Conservation (phyloP, 2,329 filamentous ascomycete species). For the Fusarium albidum region DNA sequence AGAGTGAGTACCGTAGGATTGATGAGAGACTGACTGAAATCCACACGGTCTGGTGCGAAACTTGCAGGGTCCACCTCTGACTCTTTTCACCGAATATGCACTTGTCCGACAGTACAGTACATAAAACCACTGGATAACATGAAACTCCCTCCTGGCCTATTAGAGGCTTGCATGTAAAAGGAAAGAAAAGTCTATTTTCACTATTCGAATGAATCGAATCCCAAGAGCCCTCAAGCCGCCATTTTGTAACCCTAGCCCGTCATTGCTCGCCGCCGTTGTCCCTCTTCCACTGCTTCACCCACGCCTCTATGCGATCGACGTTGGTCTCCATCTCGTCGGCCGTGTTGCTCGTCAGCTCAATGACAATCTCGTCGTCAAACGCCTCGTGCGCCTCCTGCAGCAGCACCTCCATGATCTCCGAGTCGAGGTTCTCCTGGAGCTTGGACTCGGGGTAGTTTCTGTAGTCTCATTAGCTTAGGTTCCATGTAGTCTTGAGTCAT, state of each 20-base stretch:
- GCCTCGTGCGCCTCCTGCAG: slow-evolving; percentile 88
- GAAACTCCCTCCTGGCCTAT: slow-evolving; percentile 27
- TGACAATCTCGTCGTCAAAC: slow-evolving; percentile 86
- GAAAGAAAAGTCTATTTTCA: slow-evolving; percentile 35
- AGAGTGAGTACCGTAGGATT: too few relatives aligned
- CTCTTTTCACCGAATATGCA: slow-evolving; percentile 27
- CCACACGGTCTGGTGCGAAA: slow-evolving; percentile 8
- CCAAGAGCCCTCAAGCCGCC: neutral
- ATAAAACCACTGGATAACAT: slow-evolving; percentile 32
- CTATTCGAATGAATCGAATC: slow-evolving; percentile 16
- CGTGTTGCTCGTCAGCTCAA: slow-evolving; percentile 85
- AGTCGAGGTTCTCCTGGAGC: slow-evolving; percentile 94
- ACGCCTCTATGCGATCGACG: slow-evolving; percentile 81
- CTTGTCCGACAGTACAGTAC: slow-evolving; percentile 22
- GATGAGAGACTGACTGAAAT: too few relatives aligned
- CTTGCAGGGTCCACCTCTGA: slow-evolving; percentile 15
- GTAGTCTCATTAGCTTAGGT: slow-evolving; percentile 2
- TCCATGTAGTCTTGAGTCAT: neutral
- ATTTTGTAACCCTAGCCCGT: neutral
- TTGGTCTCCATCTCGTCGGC: slow-evolving; percentile 89
- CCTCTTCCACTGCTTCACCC: slow-evolving; percentile 84
- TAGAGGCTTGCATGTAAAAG: slow-evolving; percentile 30
- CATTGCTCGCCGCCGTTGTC: slow-evolving; percentile 54
- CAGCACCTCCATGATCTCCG: slow-evolving; percentile 96
- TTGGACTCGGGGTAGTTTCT: slow-evolving; percentile 87